A percentile compares a stretch with the other conserved stretches of the same genome.
Conservation (phyloP, 345 rosid genomes). For the Salix brachista region DNA sequence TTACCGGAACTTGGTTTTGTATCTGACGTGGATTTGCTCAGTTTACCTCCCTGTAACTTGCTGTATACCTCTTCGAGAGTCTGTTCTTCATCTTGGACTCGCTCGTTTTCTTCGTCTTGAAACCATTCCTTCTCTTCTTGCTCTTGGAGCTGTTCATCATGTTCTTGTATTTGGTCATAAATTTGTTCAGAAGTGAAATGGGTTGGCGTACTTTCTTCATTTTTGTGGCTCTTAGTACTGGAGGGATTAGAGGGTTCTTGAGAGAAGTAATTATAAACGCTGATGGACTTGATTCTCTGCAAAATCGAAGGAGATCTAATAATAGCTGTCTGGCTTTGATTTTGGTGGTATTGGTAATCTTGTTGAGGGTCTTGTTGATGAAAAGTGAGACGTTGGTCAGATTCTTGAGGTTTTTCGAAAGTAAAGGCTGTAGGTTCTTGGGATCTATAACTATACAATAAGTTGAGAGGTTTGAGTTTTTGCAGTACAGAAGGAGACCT, state of each 20-base stretch:
- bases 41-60: conserved; percentile 34
- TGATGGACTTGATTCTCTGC: conserved; percentile 59
- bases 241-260: conserved; percentile 34
- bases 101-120: conserved; percentile 2
- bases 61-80: conserved; percentile 54
- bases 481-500: conserved; percentile 71
- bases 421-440: conserved; percentile 33
- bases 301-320: conserved; percentile 68
- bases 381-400: conserved; percentile 34
- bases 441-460: conserved; percentile 41
- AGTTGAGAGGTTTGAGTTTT: conserved; percentile 62
- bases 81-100: conserved; percentile 29
- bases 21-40: conserved; percentile 55
- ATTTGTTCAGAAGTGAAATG: not conserved
- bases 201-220: not conserved
- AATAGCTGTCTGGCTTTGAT: conserved; percentile 19
- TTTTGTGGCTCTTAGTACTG: not conserved
- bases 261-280: conserved; percentile 48
- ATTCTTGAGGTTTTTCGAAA: conserved; percentile 24
- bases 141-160: not conserved
- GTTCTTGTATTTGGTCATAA: not conserved
- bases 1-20: conserved; percentile 53
- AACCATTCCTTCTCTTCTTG: not conserved
- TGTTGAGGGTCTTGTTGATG: conserved; percentile 9
- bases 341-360: not conserved